Evolutionary conservation across 2,329 filamentous ascomycete species (phyloP).

Genomic region (Talaromyces pinophilus): DNA sequence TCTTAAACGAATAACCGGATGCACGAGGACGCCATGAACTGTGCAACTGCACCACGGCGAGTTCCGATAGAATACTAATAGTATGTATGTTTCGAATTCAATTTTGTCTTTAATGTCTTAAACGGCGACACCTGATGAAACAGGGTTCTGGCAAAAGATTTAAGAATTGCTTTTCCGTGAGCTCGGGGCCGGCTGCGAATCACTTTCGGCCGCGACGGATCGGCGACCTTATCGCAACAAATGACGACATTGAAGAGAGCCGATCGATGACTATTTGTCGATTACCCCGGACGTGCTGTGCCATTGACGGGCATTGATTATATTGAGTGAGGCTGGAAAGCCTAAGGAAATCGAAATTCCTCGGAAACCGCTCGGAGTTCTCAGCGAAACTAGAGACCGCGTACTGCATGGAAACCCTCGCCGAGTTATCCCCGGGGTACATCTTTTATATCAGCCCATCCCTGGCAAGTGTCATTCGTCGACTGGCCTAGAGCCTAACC

Average conservation of each 20-base stretch:
- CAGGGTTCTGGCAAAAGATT: not conserved
- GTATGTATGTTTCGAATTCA: too few species aligned
- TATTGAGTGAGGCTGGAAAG: too few species aligned
- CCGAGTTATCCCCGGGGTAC: conserved; percentile 12
- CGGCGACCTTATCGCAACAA: not conserved
- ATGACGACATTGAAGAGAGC: not conserved
- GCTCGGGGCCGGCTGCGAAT: conserved; percentile 10
- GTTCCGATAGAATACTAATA: not conserved
- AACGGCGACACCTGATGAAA: not conserved
- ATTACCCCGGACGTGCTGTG: not conserved
- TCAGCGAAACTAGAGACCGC: too few species aligned
- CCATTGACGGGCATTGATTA: too few species aligned
- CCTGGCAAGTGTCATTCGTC: not conserved
- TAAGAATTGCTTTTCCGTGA: conserved; percentile 9
- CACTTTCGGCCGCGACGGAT: not conserved
- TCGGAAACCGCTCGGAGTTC: not conserved
- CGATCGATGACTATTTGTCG: not conserved
- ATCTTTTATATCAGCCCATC: not conserved
- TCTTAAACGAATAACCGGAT: not conserved
- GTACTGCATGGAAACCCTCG: not conserved
- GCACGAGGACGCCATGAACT: not conserved
- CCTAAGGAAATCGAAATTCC: too few species aligned
- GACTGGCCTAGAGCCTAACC: not conserved
- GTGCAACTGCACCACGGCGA: conserved; percentile 3
- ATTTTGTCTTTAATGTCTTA: not conserved